Evolutionary conservation across 257 asterid species (phyloP), one percentile per base, ranked within the genome.

Genomic region (Fraxinus americana): DNA sequence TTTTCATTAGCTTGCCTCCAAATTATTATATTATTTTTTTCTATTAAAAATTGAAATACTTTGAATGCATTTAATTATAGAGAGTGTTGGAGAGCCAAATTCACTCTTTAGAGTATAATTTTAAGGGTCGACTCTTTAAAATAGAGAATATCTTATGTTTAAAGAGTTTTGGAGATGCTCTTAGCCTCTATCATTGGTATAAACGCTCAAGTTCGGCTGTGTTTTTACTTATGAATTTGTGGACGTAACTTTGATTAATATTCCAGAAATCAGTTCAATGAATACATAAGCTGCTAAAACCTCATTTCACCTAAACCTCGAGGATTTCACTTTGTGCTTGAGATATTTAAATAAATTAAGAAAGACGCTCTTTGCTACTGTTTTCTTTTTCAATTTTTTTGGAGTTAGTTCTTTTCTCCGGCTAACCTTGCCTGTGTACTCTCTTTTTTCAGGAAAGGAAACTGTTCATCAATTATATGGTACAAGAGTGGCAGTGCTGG

Each of bases 401-500:
- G 25, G 63, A 52, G 63, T 10, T 52, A 17, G 63, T 52, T 52
- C 63, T 52, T 54, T 54, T 54, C 27, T 19, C 19, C 3, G 27
- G 65, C 27, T 54, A 16, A 19, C 65, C 65, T 54, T 21, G 25
- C 65, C 27, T 19, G 7, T 19, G 6, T 19, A 14, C 11, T 17
- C 65, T 52, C 72, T 66, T 32, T 71, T 10, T 78, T 68, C 88
- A 94, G 98, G 98, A 70, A 90, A 94, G 85, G 97, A 89, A 80
- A 92, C 97, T 8, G 96, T 94, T 73, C 98, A 94, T 79, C 97
- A 94, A 71, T 32, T 92, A 80, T 92, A 91, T 48, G 98, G 98
- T 61, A 94, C 98, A 19, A 83, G 97, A 80, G 92, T 94, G 19
- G 97, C 98, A 41, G 98, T 94, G 7, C 87, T 94, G 79, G 97